phyloP scores from a whole-genome alignment of 2,329 filamentous ascomycete genomes.

The Juglanconis sp. region DNA sequence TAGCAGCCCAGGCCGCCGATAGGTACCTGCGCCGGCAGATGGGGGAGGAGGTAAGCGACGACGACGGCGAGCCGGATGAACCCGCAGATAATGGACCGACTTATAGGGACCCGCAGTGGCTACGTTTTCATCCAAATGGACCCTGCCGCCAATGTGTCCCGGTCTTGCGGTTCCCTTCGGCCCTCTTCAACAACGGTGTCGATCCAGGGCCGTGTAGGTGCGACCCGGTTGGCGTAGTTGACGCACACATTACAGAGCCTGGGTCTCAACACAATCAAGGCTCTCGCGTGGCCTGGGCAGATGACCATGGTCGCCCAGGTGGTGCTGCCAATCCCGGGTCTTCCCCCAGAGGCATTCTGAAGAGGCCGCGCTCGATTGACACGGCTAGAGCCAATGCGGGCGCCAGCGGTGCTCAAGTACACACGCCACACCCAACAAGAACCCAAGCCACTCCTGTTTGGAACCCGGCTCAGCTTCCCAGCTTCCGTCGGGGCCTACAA shows the following conservation, averaged over 20 bases:
- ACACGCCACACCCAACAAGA: neutral
- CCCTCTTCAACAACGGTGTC: neutral
- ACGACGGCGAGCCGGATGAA: neutral
- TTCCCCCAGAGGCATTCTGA: neutral
- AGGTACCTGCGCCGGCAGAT: neutral
- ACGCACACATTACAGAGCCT: neutral
- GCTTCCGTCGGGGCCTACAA: neutral
- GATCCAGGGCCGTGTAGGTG: neutral
- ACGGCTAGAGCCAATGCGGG: neutral
- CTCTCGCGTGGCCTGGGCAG: conserved; percentile 7
- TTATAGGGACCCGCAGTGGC: conserved; percentile 1
- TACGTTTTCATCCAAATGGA: neutral
- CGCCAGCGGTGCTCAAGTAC: neutral
- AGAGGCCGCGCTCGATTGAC: neutral
- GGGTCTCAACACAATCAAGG: neutral
- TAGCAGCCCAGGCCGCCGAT: neutral
- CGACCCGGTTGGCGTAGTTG: neutral
- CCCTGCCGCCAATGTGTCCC: conserved; percentile 6
- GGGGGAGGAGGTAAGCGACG: neutral
- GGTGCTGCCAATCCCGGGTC: neutral
- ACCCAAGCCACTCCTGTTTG: neutral
- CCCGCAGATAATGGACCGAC: neutral
- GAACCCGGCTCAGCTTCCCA: neutral
- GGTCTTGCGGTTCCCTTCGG: neutral
- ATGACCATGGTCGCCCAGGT: neutral